Evolutionary conservation across 225 moss, liverwort and hornwort species (phyloP).

Genomic region (Sphagnum contortum): DNA sequence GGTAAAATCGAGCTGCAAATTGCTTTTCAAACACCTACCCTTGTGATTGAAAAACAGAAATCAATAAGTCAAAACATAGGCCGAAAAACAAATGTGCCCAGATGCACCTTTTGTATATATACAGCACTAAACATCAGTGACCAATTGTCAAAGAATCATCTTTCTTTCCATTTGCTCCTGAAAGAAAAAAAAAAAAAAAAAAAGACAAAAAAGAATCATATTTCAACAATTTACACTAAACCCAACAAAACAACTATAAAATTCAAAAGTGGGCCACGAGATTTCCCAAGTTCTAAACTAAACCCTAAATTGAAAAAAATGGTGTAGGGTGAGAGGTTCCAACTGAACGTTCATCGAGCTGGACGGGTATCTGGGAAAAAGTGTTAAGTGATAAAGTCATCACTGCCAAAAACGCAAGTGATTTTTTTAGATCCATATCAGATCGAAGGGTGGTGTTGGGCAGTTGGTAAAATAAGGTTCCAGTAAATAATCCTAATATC

Average conservation of each 20-base stretch:
- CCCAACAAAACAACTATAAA: too few species aligned
- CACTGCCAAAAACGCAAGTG: conserved; percentile 72
- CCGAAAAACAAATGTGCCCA: not conserved
- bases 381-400: conserved; percentile 84
- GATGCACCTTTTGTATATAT: not conserved
- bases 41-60: not conserved
- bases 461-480: conserved; percentile 73
- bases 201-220: not conserved
- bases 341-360: conserved; percentile 75
- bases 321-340: not conserved
- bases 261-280: not conserved
- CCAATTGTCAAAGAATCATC: conserved; percentile 1
- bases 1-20: conserved; percentile 62
- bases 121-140: not conserved
- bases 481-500: conserved; percentile 59
- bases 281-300: not conserved
- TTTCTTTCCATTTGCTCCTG: not conserved
- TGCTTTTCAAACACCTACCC: conserved; percentile 80
- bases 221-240: too few species aligned
- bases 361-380: conserved; percentile 70
- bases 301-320: not conserved
- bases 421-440: conserved; percentile 70
- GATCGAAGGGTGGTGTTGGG: conserved; percentile 31
- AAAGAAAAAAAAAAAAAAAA: conserved; percentile 1
- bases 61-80: not conserved